These are phyloP conservation scores for Phytopythium montanum DNA, from an alignment of 352 stramenopile genomes.

Conservation along the genomic window DNA sequence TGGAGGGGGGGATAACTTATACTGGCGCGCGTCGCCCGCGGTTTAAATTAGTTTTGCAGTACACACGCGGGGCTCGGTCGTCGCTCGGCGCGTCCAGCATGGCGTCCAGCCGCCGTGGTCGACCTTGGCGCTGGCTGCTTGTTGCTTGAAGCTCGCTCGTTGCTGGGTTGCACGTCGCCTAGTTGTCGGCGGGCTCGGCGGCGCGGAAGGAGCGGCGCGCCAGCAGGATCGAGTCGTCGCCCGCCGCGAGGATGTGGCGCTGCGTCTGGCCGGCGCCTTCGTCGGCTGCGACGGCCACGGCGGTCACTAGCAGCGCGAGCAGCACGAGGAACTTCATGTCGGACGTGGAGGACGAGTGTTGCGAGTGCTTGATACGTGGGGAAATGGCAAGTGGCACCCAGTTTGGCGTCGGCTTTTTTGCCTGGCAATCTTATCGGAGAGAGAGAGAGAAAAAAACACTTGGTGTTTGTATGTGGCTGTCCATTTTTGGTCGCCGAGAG, in stretches of 20 bases:
- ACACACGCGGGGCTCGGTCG: background rate
- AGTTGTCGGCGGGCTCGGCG: constrained; percentile 1
- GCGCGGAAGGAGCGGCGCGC: constrained; percentile 7
- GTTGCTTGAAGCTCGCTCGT: no score
- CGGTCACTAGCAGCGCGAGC: background rate
- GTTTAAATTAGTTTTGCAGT: background rate
- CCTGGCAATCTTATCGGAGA: background rate
- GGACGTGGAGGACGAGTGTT: background rate
- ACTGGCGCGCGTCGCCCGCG: background rate
- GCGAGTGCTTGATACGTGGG: background rate
- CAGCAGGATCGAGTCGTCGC: constrained; percentile 9
- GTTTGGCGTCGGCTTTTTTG: no score
- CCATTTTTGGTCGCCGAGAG: constrained; percentile 2
- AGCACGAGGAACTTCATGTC: constrained; percentile 5
- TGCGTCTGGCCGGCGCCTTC: background rate
- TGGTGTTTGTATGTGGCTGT: background rate
- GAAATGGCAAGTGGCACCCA: background rate
- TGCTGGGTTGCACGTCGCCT: no score
- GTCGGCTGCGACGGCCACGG: background rate
- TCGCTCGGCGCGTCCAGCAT: background rate
- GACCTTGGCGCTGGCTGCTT: no score
- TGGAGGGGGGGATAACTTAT: background rate
- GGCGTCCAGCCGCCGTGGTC: background rate
- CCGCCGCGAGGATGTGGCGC: constrained; percentile 9
- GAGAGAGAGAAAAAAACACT: background rate